phyloP scores from a whole-genome alignment of 2,329 filamentous ascomycete genomes.

The Colletotrichum sp. region DNA sequence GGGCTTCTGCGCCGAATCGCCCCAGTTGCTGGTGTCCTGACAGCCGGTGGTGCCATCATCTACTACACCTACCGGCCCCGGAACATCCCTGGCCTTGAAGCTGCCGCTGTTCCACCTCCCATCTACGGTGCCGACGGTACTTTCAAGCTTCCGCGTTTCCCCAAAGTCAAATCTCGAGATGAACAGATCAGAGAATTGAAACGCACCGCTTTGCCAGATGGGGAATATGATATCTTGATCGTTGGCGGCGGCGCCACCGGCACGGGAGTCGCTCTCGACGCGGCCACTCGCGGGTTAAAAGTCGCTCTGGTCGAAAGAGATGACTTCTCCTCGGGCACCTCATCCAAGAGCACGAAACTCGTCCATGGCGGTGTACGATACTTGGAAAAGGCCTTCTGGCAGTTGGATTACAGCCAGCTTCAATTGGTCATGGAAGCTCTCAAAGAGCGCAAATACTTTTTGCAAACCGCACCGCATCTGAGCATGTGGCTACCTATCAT shows the following conservation, averaged over 20 bases:
- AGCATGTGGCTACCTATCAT: conserved; percentile 78
- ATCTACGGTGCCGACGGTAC: conserved; percentile 71
- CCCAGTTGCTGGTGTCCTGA: conserved; percentile 44
- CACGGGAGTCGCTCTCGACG: conserved; percentile 74
- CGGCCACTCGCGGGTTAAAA: conserved; percentile 72
- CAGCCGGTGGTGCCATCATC: conserved; percentile 48
- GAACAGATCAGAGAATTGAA: conserved; percentile 69
- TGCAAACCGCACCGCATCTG: conserved; percentile 76
- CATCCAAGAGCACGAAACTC: conserved; percentile 77
- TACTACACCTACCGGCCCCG: conserved; percentile 68
- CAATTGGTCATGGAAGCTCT: conserved; percentile 74
- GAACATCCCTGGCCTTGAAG: conserved; percentile 73
- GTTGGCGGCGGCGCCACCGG: conserved; percentile 77
- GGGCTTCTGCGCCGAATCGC: conserved; percentile 45
- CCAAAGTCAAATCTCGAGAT: conserved; percentile 63
- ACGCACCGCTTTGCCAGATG: conserved; percentile 44
- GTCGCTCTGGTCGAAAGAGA: conserved; percentile 76
- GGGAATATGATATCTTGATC: conserved; percentile 71
- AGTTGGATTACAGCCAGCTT: conserved; percentile 77
- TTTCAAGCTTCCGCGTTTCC: conserved; percentile 71
- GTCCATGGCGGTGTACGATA: conserved; percentile 80
- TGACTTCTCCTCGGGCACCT: conserved; percentile 76
- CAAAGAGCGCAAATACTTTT: conserved; percentile 76
- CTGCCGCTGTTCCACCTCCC: conserved; percentile 72
- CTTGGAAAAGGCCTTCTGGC: conserved; percentile 77